Percentiles rank a stretch among this genome's conserved stretches.
Conservation (phyloP, 2,329 filamentous ascomycete species). For the Colletotrichum trifolii region DNA sequence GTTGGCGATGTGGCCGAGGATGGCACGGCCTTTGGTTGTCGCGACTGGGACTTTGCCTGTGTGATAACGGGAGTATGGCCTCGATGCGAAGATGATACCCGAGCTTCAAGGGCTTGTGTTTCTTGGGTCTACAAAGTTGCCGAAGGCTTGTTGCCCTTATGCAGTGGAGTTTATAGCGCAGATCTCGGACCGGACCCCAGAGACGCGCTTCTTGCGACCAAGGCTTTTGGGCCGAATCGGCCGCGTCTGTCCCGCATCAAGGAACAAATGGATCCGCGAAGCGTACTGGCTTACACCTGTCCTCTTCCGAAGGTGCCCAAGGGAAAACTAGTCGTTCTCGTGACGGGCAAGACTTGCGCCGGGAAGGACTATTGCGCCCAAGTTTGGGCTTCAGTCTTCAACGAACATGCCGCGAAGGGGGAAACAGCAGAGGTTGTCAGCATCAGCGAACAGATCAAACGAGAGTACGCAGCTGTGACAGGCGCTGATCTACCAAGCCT, state of each 20-base stretch:
- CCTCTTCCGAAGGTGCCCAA: slow-evolving; percentile 56
- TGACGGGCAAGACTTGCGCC: slow-evolving; percentile 64
- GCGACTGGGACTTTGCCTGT: slow-evolving; percentile 73
- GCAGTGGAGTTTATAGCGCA: slow-evolving; percentile 65
- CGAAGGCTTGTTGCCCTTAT: slow-evolving; percentile 58
- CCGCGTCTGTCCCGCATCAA: slow-evolving; percentile 64
- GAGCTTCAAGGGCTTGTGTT: slow-evolving; percentile 49
- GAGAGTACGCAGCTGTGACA: slow-evolving; percentile 62
- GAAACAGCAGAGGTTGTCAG: slow-evolving; percentile 57
- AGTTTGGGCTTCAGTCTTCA: slow-evolving; percentile 60
- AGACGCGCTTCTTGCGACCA: slow-evolving; percentile 61
- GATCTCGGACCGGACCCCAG: slow-evolving; percentile 72
- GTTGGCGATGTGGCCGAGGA: slow-evolving; percentile 55
- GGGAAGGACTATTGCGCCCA: slow-evolving; percentile 72
- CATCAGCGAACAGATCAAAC: slow-evolving; percentile 69
- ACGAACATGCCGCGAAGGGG: slow-evolving; percentile 35
- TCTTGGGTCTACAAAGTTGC: slow-evolving; percentile 68
- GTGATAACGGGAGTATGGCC: slow-evolving; percentile 72
- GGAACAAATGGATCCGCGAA: slow-evolving; percentile 56
- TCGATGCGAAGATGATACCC: slow-evolving; percentile 60
- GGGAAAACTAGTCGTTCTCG: slow-evolving; percentile 64
- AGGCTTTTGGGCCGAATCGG: slow-evolving; percentile 68
- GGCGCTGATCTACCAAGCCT: slow-evolving; percentile 61
- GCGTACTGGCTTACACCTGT: slow-evolving; percentile 66
- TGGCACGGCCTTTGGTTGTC: slow-evolving; percentile 70